Percentiles rank a stretch among this genome's conserved stretches.
Evolutionary conservation across 1,284 basidiomycete species (phyloP).

Genomic region (Leccinum angustisporum): DNA sequence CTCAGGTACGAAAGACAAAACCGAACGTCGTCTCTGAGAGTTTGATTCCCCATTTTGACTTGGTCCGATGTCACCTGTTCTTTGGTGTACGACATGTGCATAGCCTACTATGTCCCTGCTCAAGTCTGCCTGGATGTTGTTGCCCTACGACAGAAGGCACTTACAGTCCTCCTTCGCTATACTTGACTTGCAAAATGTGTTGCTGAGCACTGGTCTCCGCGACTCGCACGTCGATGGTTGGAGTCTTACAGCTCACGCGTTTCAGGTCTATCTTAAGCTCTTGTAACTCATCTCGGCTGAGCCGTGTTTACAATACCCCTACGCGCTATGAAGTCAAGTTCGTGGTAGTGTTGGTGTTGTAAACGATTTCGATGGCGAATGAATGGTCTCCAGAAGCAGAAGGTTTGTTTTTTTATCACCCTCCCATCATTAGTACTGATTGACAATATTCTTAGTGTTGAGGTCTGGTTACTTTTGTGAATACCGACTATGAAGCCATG

Average conservation of each 20-base stretch:
- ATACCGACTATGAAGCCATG: not conserved
- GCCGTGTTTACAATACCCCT: not conserved
- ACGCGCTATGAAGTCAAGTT: not conserved
- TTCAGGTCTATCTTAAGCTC: conserved; percentile 5
- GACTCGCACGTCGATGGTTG: not conserved
- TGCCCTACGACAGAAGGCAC: not conserved
- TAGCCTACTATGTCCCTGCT: not conserved
- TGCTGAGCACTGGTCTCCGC: not conserved
- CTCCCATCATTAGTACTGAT: not conserved
- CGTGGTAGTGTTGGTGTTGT: not conserved
- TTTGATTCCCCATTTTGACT: not conserved
- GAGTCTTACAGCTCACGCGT: not conserved
- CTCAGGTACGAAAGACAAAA: not conserved
- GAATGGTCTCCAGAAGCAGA: not conserved
- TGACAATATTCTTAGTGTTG: not conserved
- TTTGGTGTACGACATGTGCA: not conserved
- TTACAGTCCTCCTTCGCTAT: not conserved
- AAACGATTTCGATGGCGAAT: not conserved
- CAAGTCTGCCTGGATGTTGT: not conserved
- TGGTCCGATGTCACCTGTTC: not conserved
- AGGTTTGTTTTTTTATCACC: not conserved
- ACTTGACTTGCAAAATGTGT: not conserved
- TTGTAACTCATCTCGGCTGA: not conserved
- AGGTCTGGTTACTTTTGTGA: conserved; percentile 2
- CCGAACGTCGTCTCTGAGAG: not conserved